These are phyloP conservation scores for Aspergillus fumigatiaffinis DNA, from an alignment of 2,329 filamentous ascomycete species.

Conservation along the genomic window DNA sequence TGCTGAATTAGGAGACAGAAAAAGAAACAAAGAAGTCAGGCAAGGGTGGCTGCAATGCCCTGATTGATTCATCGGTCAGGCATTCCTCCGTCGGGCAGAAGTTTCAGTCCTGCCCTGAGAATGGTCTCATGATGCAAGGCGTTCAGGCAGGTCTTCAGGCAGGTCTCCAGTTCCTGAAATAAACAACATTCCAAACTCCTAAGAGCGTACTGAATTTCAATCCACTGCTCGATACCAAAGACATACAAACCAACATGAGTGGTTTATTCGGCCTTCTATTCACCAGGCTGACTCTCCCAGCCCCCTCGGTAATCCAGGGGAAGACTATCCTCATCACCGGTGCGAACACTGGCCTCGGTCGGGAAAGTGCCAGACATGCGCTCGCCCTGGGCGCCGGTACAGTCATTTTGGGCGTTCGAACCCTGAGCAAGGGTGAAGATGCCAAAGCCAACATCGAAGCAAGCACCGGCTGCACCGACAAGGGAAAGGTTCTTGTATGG, in stretches of 20 bases:
- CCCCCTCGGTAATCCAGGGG: not conserved
- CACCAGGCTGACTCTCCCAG: not conserved
- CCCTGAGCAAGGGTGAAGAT: slow-evolving; percentile 40
- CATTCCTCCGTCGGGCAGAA: no score
- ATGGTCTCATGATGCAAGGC: no score
- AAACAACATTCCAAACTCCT: no score
- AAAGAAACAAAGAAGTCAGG: not conserved
- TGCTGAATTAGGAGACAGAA: not conserved
- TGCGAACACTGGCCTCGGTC: slow-evolving; percentile 33
- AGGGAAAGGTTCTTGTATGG: slow-evolving; percentile 43
- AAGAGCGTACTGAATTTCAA: no score
- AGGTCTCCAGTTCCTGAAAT: no score
- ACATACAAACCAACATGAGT: not conserved
- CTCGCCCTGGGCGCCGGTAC: slow-evolving; percentile 36
- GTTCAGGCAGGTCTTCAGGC: no score
- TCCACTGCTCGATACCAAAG: no score
- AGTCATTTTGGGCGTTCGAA: slow-evolving; percentile 46
- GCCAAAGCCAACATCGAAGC: slow-evolving; percentile 41
- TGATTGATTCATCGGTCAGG: no score
- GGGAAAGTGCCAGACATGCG: slow-evolving; percentile 46
- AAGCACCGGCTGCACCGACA: slow-evolving; percentile 13
- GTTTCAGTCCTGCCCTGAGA: no score
- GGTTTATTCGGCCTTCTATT: slow-evolving; percentile 1
- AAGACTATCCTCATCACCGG: slow-evolving; percentile 11
- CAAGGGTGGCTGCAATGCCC: no score